Base-by-base conservation (phyloP, 768 basidiomycete genomes). In the Cyclocybe aegerita region DNA sequence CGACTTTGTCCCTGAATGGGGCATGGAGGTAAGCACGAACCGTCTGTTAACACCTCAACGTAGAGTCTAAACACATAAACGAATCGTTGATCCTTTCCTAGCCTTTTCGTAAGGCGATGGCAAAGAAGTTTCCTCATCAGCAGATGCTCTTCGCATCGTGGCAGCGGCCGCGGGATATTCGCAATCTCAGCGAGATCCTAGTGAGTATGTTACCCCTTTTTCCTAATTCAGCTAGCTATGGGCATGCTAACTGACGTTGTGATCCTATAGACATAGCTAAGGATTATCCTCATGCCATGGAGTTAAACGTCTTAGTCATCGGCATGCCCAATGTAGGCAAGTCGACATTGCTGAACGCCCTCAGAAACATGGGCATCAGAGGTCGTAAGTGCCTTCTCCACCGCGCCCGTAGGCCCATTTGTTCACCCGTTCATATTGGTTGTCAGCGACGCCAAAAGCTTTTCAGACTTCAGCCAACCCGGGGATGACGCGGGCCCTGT, bases 311-410 rank as follows among this genome's bases (percentile, higher is more conserved):
- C 6, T 78, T 98, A 2, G 93, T 98, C 16, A 86, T 97, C 51
- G 97, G 97, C 16, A 98, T 99, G 96, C 97, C 97, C 12, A 98
- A 98, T 66, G 93, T 98, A 41, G 96, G 96, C 37, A 98, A 99
- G 71, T 98, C 95, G 10, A 95, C 92, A 2, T 70, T 98, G 44
- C 74, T 99, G 9, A 99, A 99, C 63, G 83, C 93, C 1, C 77
- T 99, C 23, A 82, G 96, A 38, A 85, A 82, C 61, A 85, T 85
- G 62, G 96, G 96, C 9, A 90, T 96, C 39, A 75, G 79, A 60
- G 93, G 93, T 64, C 86, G 94, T 95, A 67, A 65, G 85, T 80
- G 47, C 40, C 48, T 49, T 23, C 44, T 40, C 23, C 30, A 9
- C 48, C 43, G 49, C 45, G 37, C 11, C 47, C 50, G 49, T 4